Conservation (phyloP, 179 eudicot species). For the Patellifolia procumbens region DNA sequence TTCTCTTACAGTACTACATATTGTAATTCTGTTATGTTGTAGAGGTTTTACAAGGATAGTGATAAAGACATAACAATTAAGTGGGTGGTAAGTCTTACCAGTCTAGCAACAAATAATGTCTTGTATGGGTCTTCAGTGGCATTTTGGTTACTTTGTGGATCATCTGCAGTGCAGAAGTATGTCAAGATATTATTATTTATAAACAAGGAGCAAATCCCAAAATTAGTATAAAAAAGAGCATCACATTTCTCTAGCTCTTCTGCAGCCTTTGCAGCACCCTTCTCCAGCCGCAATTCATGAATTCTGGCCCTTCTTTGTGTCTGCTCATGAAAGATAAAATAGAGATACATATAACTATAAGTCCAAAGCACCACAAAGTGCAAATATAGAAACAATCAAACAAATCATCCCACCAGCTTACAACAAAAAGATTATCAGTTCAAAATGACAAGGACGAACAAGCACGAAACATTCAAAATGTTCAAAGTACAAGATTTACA, state of each 20-base stretch:
- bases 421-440: background rate
- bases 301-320: conserved; percentile 77
- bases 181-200: background rate
- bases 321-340: conserved; percentile 34
- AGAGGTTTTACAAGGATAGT: background rate
- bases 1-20: background rate
- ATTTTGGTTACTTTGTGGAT: conserved; percentile 83
- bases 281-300: conserved; percentile 74
- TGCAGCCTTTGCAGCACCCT: conserved; percentile 88
- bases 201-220: background rate
- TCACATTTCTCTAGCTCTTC: conserved; percentile 96
- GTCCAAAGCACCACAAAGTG: background rate
- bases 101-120: conserved; percentile 92
- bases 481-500: background rate
- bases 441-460: background rate
- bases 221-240: background rate
- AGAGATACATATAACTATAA: background rate
- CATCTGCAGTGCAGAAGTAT: conserved; percentile 53
- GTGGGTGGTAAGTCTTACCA: conserved; percentile 54
- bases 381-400: background rate
- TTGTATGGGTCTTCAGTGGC: conserved; percentile 95
- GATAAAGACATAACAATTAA: background rate
- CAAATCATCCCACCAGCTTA: background rate
- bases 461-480: background rate
- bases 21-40: background rate